A percentile compares a stretch with the other conserved stretches of the same genome.
Evolutionary conservation across 176 grass and related monocot species (phyloP).

Genomic region (Ensete glaucum): DNA sequence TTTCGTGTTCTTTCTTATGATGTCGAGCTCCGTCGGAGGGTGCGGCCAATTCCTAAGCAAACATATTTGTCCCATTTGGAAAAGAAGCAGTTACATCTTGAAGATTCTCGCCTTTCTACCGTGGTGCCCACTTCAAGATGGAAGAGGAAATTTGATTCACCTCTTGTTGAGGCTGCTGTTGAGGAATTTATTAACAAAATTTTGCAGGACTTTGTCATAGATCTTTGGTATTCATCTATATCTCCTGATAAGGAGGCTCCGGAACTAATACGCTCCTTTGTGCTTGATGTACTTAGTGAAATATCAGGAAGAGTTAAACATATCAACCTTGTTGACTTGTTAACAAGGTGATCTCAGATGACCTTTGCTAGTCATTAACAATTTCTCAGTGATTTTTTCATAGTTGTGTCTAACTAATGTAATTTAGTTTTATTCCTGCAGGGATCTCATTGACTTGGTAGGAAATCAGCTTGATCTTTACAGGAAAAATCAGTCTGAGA

Average conservation of each 20-base stretch:
- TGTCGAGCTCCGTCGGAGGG: slow-evolving; percentile 72
- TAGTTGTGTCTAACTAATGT: neutral
- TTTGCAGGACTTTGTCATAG: slow-evolving; percentile 79
- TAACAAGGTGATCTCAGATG: slow-evolving; percentile 57
- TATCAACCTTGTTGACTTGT: slow-evolving; percentile 88
- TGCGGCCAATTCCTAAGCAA: slow-evolving; percentile 51
- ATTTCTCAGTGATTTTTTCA: neutral
- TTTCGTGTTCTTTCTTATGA: slow-evolving; percentile 76
- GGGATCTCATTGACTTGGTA: slow-evolving; percentile 86
- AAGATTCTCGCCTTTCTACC: slow-evolving; percentile 63
- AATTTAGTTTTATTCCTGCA: slow-evolving; percentile 13
- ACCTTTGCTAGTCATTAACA: slow-evolving; percentile 14
- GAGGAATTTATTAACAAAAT: slow-evolving; percentile 83
- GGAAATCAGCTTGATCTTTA: slow-evolving; percentile 76
- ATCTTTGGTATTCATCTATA: slow-evolving; percentile 86
- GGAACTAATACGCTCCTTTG: slow-evolving; percentile 67
- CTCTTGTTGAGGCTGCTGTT: slow-evolving; percentile 61
- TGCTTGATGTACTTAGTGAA: slow-evolving; percentile 83
- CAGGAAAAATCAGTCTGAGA: slow-evolving; percentile 75
- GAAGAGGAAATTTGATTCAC: slow-evolving; percentile 85
- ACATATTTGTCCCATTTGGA: slow-evolving; percentile 59
- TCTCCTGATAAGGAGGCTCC: slow-evolving; percentile 81
- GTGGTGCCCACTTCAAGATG: slow-evolving; percentile 60
- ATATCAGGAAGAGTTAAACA: slow-evolving; percentile 69
- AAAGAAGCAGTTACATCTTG: slow-evolving; percentile 57